Conservation (phyloP, 805 yeast genomes). For the Lipomyces sp. region DNA sequence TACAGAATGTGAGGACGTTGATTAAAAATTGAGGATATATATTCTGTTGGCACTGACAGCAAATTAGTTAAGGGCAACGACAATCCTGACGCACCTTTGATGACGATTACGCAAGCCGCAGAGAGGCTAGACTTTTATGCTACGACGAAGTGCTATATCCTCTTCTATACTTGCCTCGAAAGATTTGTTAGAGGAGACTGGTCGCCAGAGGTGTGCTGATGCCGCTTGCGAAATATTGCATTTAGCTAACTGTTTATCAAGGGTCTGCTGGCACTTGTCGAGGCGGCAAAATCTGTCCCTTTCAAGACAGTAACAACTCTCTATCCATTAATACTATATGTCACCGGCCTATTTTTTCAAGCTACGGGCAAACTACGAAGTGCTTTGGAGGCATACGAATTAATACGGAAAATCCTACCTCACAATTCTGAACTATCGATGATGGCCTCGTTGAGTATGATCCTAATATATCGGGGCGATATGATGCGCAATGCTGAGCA, state of each 20-base stretch:
- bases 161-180: slow-evolving; percentile 26
- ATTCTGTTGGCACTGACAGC: not conserved
- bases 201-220: slow-evolving; percentile 6
- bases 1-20: slow-evolving; percentile 8
- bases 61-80: not conserved
- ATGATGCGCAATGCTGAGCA: slow-evolving; percentile 10
- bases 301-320: not conserved
- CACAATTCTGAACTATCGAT: slow-evolving; percentile 21
- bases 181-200: slow-evolving; percentile 27
- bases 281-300: slow-evolving; percentile 13
- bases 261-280: slow-evolving; percentile 10
- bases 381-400: slow-evolving; percentile 25
- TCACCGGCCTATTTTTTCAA: slow-evolving; percentile 34
- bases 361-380: slow-evolving; percentile 28
- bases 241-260: not conserved
- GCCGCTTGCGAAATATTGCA: not conserved
- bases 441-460: slow-evolving; percentile 18
- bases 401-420: slow-evolving; percentile 8
- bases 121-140: slow-evolving; percentile 12
- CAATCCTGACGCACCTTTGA: slow-evolving; percentile 2
- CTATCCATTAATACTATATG: slow-evolving; percentile 25
- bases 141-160: slow-evolving; percentile 8
- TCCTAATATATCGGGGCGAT: slow-evolving; percentile 14
- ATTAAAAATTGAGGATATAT: not conserved
- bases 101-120: slow-evolving; percentile 23